Conservation (phyloP, 1,139 yeast genomes). For the Suhomyces chickasaworum region DNA sequence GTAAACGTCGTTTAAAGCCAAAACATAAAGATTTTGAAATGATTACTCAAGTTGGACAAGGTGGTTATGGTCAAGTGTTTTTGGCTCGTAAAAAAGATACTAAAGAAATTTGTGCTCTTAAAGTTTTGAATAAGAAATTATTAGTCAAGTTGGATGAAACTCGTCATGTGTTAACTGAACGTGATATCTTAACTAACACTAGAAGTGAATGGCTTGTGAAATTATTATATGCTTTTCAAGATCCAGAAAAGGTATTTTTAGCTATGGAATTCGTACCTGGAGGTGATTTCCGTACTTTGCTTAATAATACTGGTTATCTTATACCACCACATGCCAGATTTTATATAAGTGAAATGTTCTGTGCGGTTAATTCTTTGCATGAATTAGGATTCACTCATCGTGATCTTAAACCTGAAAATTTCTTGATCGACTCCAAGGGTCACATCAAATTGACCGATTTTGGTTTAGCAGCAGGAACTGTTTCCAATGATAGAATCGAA, state of each 20-base stretch:
- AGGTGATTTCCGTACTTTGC: constrained; percentile 93
- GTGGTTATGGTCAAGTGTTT: constrained; percentile 98
- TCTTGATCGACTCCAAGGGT: constrained; percentile 89
- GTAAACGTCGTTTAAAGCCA: constrained; percentile 89
- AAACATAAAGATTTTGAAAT: constrained; percentile 94
- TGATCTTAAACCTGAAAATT: constrained; percentile 96
- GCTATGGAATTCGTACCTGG: constrained; percentile 99
- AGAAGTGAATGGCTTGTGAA: constrained; percentile 96
- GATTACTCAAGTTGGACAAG: constrained; percentile 98
- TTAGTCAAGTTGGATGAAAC: constrained; percentile 91
- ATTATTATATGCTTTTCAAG: constrained; percentile 92
- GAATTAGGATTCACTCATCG: constrained; percentile 96
- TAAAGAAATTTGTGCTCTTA: constrained; percentile 92
- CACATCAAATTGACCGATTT: constrained; percentile 97
- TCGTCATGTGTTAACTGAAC: constrained; percentile 91
- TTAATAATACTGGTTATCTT: constrained; percentile 89
- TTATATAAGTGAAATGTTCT: constrained; percentile 94
- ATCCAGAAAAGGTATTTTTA: constrained; percentile 80
- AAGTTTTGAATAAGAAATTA: constrained; percentile 84
- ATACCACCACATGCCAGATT: constrained; percentile 96
- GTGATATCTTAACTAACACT: constrained; percentile 94
- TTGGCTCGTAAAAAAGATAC: constrained; percentile 94
- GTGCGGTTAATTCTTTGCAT: constrained; percentile 90
- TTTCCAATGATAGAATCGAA: constrained; percentile 90
- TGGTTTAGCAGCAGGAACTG: constrained; percentile 96